Conservation (phyloP, 2,329 filamentous ascomycete species). For the Fusarium sublunatum region DNA sequence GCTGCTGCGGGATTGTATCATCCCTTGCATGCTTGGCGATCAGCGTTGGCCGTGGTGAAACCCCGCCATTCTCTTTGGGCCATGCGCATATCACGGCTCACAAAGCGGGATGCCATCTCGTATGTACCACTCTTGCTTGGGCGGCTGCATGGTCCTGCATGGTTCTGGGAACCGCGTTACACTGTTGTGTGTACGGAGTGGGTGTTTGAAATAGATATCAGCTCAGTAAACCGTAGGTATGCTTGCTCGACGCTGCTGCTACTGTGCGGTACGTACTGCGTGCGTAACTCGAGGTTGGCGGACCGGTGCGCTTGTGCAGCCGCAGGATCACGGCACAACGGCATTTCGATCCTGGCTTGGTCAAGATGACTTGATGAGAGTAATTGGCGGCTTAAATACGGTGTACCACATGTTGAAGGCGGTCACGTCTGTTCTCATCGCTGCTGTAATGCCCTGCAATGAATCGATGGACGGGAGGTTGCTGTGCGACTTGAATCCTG, state of each 20-base stretch:
- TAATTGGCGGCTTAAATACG: slow-evolving; percentile 23
- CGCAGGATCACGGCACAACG: slow-evolving; percentile 48
- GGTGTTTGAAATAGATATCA: slow-evolving; percentile 4
- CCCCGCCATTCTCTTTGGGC: slow-evolving; percentile 40
- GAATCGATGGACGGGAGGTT: slow-evolving; percentile 5
- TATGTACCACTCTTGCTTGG: slow-evolving; percentile 38
- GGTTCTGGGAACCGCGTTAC: slow-evolving; percentile 21
- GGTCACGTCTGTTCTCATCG: slow-evolving; percentile 45
- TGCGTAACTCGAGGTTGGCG: slow-evolving; percentile 42
- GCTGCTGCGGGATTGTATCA: slow-evolving; percentile 24
- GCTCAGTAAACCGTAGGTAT: neutral
- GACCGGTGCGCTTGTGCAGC: slow-evolving; percentile 53
- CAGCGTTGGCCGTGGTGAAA: slow-evolving; percentile 35
- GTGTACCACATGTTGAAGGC: slow-evolving; percentile 39
- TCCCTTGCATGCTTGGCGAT: slow-evolving; percentile 41
- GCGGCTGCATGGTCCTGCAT: slow-evolving; percentile 39
- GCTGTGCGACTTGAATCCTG: slow-evolving; percentile 2
- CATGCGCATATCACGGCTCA: slow-evolving; percentile 37
- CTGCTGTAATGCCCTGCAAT: slow-evolving; percentile 22
- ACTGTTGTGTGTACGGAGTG: slow-evolving; percentile 11
- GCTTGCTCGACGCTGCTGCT: slow-evolving; percentile 14
- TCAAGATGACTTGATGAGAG: neutral
- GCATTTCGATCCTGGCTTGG: slow-evolving; percentile 46
- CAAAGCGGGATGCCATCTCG: slow-evolving; percentile 37
- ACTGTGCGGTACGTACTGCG: neutral